These are phyloP conservation scores for Goffeauzyma gilvescens DNA, from an alignment of 768 basidiomycete species.

Conservation along the genomic window DNA sequence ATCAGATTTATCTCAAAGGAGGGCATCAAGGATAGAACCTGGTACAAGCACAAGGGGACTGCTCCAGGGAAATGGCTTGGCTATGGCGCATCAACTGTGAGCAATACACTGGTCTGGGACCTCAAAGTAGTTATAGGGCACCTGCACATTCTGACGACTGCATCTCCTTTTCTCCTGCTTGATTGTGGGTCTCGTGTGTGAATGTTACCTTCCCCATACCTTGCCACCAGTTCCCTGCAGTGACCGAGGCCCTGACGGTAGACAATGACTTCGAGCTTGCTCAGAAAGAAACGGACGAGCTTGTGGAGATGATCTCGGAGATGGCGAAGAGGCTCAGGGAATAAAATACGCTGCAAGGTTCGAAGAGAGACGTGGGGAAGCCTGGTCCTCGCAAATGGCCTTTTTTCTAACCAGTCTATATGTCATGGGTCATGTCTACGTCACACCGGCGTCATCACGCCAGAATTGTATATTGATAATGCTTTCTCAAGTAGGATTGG, in stretches of 20 bases:
- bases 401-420: no score
- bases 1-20: conserved; percentile 22
- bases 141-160: not conserved
- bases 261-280: conserved; percentile 20
- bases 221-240: conserved; percentile 18
- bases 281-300: conserved; percentile 27
- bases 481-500: no score
- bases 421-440: no score
- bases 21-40: conserved; percentile 30
- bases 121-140: no score
- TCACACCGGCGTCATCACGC: no score
- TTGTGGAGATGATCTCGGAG: conserved; percentile 10
- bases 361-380: no score
- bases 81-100: conserved; percentile 26
- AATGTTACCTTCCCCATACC: not conserved
- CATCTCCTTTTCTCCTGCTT: not conserved
- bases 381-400: no score
- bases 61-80: conserved; percentile 31
- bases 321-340: conserved; percentile 7
- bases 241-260: conserved; percentile 29
- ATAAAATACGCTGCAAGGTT: not conserved
- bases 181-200: not conserved
- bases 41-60: conserved; percentile 31
- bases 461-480: no score
- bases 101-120: no score